Percentiles rank a stretch among this genome's conserved stretches.
Conservation (phyloP, 2,329 filamentous ascomycete genomes). For the Atkinsonella hypoxylon region DNA sequence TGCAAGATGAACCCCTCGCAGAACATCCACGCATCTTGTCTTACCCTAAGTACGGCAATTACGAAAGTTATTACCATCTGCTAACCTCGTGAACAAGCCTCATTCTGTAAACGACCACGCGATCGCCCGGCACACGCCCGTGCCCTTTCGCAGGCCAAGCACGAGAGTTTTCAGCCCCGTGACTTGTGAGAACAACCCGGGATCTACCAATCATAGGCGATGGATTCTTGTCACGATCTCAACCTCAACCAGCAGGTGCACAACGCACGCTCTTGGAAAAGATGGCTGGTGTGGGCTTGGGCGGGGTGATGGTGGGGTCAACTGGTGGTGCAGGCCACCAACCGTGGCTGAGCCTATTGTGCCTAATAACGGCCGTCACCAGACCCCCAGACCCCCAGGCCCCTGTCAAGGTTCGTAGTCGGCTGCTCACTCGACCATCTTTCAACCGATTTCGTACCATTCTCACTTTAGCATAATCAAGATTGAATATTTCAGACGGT, state of each 20-base stretch:
- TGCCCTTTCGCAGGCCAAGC: neutral
- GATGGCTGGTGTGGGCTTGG: slow-evolving; percentile 6
- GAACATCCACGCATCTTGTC: neutral
- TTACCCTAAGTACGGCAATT: too few species aligned
- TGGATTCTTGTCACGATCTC: too few species aligned
- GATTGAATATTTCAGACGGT: too few species aligned
- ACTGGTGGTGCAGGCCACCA: too few species aligned
- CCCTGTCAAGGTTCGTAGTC: neutral
- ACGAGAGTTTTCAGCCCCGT: neutral
- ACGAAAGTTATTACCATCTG: too few species aligned
- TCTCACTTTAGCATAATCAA: too few species aligned
- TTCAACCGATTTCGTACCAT: too few species aligned
- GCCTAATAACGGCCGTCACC: slow-evolving; percentile 4
- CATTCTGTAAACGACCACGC: too few species aligned
- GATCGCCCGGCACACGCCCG: neutral
- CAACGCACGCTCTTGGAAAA: too few species aligned
- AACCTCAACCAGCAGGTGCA: too few species aligned
- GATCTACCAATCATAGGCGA: neutral
- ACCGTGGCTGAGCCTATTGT: slow-evolving; percentile 2
- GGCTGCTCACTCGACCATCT: neutral
- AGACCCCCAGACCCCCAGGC: slow-evolving; percentile 5
- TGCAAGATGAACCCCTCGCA: neutral
- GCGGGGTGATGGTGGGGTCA: neutral
- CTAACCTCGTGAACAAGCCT: too few species aligned
- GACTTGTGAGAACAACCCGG: neutral